Evolutionary conservation across 2,329 filamentous ascomycete species (phyloP).

Genomic region (Aurifilum marmelostoma): DNA sequence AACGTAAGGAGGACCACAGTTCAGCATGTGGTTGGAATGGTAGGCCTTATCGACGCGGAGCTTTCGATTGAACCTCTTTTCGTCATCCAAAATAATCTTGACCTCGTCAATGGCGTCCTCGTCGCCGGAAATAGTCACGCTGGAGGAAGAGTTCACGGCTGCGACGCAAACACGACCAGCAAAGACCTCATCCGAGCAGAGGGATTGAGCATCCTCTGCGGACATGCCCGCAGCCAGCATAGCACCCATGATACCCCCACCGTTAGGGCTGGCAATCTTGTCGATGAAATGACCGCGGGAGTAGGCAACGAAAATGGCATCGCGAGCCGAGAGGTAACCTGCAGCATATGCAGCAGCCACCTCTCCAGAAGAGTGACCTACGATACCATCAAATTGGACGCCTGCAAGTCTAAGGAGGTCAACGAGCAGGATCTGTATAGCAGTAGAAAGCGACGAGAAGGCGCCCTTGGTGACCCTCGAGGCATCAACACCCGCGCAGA

Average conservation of each 20-base stretch:
- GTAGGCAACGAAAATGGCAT: slow-evolving; percentile 36
- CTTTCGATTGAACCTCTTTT: slow-evolving; percentile 35
- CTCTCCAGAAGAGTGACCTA: slow-evolving; percentile 36
- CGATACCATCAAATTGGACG: slow-evolving; percentile 33
- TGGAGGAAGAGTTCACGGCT: slow-evolving; percentile 36
- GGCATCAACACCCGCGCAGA: slow-evolving; percentile 2
- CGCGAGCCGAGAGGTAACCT: slow-evolving; percentile 11
- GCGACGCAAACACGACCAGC: slow-evolving; percentile 33
- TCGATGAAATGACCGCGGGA: slow-evolving; percentile 26
- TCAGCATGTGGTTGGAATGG: slow-evolving; percentile 43
- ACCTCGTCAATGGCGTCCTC: slow-evolving; percentile 35
- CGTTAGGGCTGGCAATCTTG: not conserved
- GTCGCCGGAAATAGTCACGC: slow-evolving; percentile 37
- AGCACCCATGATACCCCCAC: slow-evolving; percentile 1
- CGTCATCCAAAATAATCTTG: slow-evolving; percentile 32
- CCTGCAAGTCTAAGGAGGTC: slow-evolving; percentile 36
- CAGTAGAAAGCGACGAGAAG: slow-evolving; percentile 39
- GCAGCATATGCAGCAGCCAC: slow-evolving; percentile 19
- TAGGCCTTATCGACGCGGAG: slow-evolving; percentile 46
- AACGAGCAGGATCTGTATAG: slow-evolving; percentile 43
- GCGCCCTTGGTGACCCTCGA: slow-evolving; percentile 21
- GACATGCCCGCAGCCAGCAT: slow-evolving; percentile 33
- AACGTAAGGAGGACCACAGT: not conserved
- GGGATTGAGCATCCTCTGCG: slow-evolving; percentile 27
- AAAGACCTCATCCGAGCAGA: slow-evolving; percentile 26